These are phyloP conservation scores for Mucor circinelloides DNA, from an alignment of 371 early-diverging fungal genomes.

Conservation along the genomic window DNA sequence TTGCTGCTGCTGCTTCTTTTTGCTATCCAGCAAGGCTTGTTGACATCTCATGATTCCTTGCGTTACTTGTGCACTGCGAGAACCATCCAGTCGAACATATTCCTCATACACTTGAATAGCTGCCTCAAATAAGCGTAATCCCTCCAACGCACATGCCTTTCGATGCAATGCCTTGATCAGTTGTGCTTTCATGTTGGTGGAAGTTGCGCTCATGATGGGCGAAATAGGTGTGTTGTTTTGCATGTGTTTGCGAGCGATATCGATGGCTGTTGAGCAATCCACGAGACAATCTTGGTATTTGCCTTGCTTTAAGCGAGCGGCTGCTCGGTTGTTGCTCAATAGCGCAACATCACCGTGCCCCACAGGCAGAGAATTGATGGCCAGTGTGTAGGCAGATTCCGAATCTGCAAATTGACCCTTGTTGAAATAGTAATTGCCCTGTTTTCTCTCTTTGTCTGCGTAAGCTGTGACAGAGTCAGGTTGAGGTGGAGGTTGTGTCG, in stretches of 20 bases:
- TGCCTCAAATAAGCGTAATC: slow-evolving; percentile 73
- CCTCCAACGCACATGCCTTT: slow-evolving; percentile 82
- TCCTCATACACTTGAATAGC: slow-evolving; percentile 75
- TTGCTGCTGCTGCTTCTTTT: slow-evolving; percentile 7
- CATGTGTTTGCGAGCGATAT: slow-evolving; percentile 10
- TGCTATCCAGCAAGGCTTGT: slow-evolving; percentile 22
- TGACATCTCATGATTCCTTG: slow-evolving; percentile 41
- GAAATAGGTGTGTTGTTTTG: slow-evolving; percentile 29
- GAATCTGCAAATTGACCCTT: slow-evolving; percentile 89
- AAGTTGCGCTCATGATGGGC: slow-evolving; percentile 29
- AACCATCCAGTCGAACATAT: slow-evolving; percentile 49
- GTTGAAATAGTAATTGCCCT: slow-evolving; percentile 85
- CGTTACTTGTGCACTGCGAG: slow-evolving; percentile 55
- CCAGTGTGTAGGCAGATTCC: slow-evolving; percentile 70
- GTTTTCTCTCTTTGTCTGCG: slow-evolving; percentile 51
- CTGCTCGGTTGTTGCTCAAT: slow-evolving; percentile 89
- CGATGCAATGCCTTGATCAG: slow-evolving; percentile 38
- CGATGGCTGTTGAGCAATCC: slow-evolving; percentile 52
- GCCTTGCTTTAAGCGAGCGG: slow-evolving; percentile 83
- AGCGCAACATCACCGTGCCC: slow-evolving; percentile 68
- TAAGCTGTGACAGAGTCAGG: slow-evolving; percentile 15
- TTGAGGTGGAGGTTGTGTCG: slow-evolving; percentile 8
- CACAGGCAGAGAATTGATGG: slow-evolving; percentile 60
- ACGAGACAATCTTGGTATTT: slow-evolving; percentile 70
- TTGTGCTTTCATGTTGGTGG: slow-evolving; percentile 14